Base-by-base conservation (phyloP, 768 basidiomycete genomes). In the Dioszegia crocea region DNA sequence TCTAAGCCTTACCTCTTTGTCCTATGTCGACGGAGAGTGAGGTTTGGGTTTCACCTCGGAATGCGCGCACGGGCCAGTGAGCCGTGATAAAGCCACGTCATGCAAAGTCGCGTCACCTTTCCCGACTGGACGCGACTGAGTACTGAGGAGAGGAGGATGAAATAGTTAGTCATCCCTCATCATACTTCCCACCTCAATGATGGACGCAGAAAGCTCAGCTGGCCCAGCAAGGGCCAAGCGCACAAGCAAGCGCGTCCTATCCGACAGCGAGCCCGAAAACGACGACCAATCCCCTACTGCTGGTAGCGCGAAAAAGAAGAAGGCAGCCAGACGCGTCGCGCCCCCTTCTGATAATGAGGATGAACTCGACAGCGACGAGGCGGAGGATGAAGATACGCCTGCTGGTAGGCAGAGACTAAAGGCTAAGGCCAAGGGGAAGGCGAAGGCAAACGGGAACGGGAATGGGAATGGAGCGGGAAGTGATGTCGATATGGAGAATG, bases 401-500 rank as follows among this genome's bases (percentile, higher is more conserved):
- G 50, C 17, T 3, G 31, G 6, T 29, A 23, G 39, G 30, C 17
- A 3, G 36, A 21, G 17, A 23, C 17, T 36, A 19, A 23, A 29
- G 45, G 56, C 23, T 19, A 33, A 33, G 57, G 33, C n/a, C 23
- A 51, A 43, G 49, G 12, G 36, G 23, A 57, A 60, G 30, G 24
- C 17, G 45, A 50, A 33, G 47, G 48, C 44, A 33, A 30, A 46
- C 16, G 55, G 39, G 12, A 44, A 47, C 41, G 65, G 52, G 39
- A 57, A 55, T 43, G 58, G 39, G 23, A 46, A 51, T 59, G 49
- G 60, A 56, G 39, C 48, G 29, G n/a, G 45, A 27, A 5, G 24
- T 24, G 61, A 47, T 17, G 63, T 66, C 16, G 60, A 61, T 9
- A 57, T 66, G 10, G 62, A 60, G 17, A 46, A 60, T 27, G 58